Evolutionary conservation across 2,329 filamentous ascomycete species (phyloP).

Genomic region (Colletotrichum caudatum): DNA sequence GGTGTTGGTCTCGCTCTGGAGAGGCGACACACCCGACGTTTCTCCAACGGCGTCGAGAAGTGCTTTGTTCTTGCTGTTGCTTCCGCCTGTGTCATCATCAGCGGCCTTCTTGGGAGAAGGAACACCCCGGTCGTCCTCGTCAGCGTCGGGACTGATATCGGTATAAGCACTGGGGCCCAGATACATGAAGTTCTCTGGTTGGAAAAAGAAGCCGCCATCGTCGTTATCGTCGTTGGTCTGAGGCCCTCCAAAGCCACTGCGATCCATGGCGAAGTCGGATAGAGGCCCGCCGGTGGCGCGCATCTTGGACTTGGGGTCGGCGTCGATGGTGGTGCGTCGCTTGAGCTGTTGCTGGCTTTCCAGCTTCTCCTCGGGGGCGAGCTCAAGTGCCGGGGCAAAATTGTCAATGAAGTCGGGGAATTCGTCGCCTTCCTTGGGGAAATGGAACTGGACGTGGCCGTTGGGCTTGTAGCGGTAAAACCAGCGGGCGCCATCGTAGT

Average conservation of each 20-base stretch:
- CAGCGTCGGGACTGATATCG: conserved; percentile 58
- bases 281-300: conserved; percentile 43
- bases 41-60: conserved; percentile 21
- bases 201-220: conserved; percentile 57
- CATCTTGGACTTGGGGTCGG: conserved; percentile 35
- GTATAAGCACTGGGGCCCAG: conserved; percentile 60
- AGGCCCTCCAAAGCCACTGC: conserved; percentile 38
- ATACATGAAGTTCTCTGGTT: conserved; percentile 66
- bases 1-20: conserved; percentile 46
- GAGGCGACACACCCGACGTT: conserved; percentile 44
- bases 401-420: conserved; percentile 64
- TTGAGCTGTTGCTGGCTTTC: conserved; percentile 64
- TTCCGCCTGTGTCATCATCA: conserved; percentile 4
- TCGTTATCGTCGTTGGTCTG: conserved; percentile 50
- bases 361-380: conserved; percentile 65
- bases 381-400: conserved; percentile 51
- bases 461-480: conserved; percentile 68
- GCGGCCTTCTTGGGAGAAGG: background rate
- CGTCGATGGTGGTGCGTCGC: conserved; percentile 48
- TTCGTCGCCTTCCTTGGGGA: conserved; percentile 69
- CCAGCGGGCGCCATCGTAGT: conserved; percentile 70
- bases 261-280: conserved; percentile 40
- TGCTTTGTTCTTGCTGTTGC: conserved; percentile 4
- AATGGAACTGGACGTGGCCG: conserved; percentile 67
- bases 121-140: conserved; percentile 52